Conservation (phyloP, 371 early-diverging fungal genomes). For the Circinella umbellata region DNA sequence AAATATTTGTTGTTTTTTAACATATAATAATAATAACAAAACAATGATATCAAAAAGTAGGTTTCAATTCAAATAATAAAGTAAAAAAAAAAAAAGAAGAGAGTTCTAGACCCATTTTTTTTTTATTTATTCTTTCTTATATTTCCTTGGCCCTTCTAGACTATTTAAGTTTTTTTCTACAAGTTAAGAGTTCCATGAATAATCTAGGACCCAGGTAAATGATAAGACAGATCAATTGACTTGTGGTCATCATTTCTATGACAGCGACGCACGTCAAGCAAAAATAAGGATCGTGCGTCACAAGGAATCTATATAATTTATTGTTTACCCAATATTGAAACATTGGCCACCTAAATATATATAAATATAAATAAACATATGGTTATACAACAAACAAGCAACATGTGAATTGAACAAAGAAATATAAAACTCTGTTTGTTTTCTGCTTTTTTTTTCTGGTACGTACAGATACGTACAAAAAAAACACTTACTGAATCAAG, state of each 20-base stretch:
- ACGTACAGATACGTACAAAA: too few relatives aligned
- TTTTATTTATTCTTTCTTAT: too few relatives aligned
- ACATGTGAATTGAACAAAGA: too few relatives aligned
- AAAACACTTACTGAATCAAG: too few relatives aligned
- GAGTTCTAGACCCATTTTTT: too few relatives aligned
- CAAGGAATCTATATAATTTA: not conserved
- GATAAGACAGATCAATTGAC: not conserved
- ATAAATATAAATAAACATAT: not conserved
- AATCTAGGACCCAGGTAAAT: constrained; percentile 4
- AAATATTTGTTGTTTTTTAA: not conserved
- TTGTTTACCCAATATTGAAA: not conserved
- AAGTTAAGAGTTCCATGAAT: not conserved
- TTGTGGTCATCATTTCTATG: not conserved
- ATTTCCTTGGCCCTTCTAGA: too few relatives aligned
- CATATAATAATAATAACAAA: not conserved
- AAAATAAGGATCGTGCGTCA: not conserved
- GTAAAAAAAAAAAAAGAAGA: too few relatives aligned
- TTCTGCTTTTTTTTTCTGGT: too few relatives aligned
- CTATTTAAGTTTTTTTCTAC: not conserved
- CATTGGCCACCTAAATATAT: not conserved
- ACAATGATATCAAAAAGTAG: not conserved
- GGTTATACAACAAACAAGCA: too few relatives aligned
- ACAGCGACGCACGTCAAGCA: not conserved
- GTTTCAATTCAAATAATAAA: not conserved
- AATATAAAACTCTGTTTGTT: too few relatives aligned